phyloP scores from a whole-genome alignment of 2,329 filamentous ascomycete genomes.

The Xylaria hypoxylon region DNA sequence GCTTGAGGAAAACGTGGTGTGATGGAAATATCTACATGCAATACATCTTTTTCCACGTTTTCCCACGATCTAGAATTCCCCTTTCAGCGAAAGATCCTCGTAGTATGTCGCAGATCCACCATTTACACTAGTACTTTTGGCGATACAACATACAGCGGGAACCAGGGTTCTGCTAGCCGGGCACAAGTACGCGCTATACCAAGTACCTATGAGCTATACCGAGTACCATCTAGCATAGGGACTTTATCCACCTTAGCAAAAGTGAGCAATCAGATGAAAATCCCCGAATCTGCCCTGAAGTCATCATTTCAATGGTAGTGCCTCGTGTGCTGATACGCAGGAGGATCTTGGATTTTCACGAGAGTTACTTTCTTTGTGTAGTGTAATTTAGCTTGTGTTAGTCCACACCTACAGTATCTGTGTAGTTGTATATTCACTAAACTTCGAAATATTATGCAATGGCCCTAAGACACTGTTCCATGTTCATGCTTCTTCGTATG shows the following conservation, averaged over 20 bases:
- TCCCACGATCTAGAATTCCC: constrained; percentile 19
- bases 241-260: not conserved
- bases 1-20: constrained; percentile 20
- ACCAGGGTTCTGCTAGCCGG: constrained; percentile 18
- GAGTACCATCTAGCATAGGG: not conserved
- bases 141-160: not conserved
- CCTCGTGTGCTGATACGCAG: too few relatives aligned
- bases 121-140: not conserved
- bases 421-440: too few relatives aligned
- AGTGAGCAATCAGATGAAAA: not conserved
- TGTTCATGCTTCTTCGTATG: too few relatives aligned
- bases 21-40: constrained; percentile 20
- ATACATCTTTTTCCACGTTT: constrained; percentile 28
- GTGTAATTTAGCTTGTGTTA: too few relatives aligned
- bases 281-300: too few relatives aligned
- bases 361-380: too few relatives aligned
- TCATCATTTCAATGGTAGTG: too few relatives aligned
- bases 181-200: constrained; percentile 1
- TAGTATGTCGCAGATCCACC: constrained; percentile 16
- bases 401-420: too few relatives aligned
- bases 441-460: too few relatives aligned
- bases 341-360: too few relatives aligned
- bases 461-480: too few relatives aligned
- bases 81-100: constrained; percentile 15
- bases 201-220: not conserved